Evolutionary conservation across 805 yeast genomes (phyloP), one percentile per base, ranked within the genome.

Genomic region (Yamadazyma ubonensis): DNA sequence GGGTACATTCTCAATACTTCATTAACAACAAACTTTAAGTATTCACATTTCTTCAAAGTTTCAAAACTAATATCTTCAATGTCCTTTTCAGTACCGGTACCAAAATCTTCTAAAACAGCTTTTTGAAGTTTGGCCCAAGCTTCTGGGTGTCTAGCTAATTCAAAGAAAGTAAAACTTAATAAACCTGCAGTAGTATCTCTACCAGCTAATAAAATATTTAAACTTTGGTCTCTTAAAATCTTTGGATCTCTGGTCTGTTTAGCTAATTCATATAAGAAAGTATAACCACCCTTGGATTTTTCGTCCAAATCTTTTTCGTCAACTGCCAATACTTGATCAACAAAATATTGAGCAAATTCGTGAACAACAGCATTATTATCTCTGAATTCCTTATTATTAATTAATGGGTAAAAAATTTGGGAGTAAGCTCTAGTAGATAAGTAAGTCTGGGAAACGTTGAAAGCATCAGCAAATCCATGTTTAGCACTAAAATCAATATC

Each of bases 131-230:
- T 59, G 10, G 49, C 42, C 55, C 63, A 69, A 6, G 65, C 50
- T 1, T 52, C 53, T 5, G 73, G 73, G 50, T 73, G 55, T 40
- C 72, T 60, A 9, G 75, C 67, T 38, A 75, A 61, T 50, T 73
- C 72, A 46, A 57, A 71, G 35, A 73, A 58, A 16, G 66, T 52
- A 52, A 66, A 72, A n/a, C 76, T 65, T 41, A 75, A 63, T 25
- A 72, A 57, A 3, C 73, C 69, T 7, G 80, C 79, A 10, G 81
- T 75, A 32, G 80, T 75, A 49, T 76, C 80, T 50, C 81, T 64
- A 21, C 79, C 79, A 12, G 81, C 81, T 16, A 75, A 54, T 41
- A 75, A 61, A 41, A 76, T 68, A 50, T 73, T 75, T 53, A 75
- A 59, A 29, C 73, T 61, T 55, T 76, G 79, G 52, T 73, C 77